Conservation (phyloP, 2,329 filamentous ascomycete genomes). For the Talaromyces sp. region DNA sequence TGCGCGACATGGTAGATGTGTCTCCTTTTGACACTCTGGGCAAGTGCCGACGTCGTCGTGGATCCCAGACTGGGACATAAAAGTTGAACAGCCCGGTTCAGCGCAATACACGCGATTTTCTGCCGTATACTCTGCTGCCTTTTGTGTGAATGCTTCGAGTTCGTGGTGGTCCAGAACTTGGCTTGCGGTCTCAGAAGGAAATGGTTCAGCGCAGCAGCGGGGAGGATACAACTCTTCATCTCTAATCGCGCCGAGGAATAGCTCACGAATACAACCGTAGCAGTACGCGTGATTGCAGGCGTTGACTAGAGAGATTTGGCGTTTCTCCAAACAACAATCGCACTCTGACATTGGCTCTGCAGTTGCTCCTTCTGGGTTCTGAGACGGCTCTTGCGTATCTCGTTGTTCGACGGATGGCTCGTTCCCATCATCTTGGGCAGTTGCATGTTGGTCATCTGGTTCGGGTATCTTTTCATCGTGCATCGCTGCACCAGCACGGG, state of each 20-base stretch:
- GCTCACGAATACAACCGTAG: conserved; percentile 16
- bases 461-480: not conserved
- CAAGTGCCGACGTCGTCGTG: conserved; percentile 16
- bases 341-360: not conserved
- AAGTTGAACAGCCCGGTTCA: conserved; percentile 24
- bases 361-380: not conserved
- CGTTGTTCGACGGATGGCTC: not conserved
- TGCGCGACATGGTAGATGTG: conserved; percentile 22
- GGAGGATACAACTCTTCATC: conserved; percentile 25
- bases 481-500: not conserved
- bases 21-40: conserved; percentile 20
- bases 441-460: not conserved
- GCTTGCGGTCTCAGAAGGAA: conserved; percentile 14
- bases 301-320: not conserved
- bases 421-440: not conserved
- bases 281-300: not conserved
- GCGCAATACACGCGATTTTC: conserved; percentile 26
- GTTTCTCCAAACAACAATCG: not conserved
- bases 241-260: conserved; percentile 23
- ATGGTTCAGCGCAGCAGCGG: conserved; percentile 23
- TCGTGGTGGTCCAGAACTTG: conserved; percentile 19
- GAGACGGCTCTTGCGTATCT: not conserved
- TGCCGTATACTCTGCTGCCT: conserved; percentile 21
- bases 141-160: conserved; percentile 20
- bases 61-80: conserved; percentile 22